phyloP scores from a whole-genome alignment of 2,329 filamentous ascomycete genomes.

The Thelonectria olida region DNA sequence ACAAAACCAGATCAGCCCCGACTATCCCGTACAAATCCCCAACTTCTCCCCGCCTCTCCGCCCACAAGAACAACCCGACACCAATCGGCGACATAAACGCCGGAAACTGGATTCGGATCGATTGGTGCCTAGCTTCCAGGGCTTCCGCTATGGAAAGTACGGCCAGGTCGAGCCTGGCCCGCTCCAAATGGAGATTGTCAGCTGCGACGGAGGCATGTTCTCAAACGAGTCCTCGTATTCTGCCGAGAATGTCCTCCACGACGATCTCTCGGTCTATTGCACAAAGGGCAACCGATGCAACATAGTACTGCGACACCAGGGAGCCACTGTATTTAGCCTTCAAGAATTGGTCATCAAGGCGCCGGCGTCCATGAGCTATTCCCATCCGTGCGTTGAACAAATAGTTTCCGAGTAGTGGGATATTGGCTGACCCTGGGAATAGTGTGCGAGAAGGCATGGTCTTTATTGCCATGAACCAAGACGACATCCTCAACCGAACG shows the following conservation, averaged over 20 bases:
- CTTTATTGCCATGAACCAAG: conserved; percentile 86
- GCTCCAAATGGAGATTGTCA: conserved; percentile 86
- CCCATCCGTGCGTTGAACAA: conserved; percentile 76
- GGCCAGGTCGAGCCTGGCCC: conserved; percentile 87
- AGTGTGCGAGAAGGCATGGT: conserved; percentile 92
- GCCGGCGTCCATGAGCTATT: conserved; percentile 78
- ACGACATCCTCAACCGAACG: conserved; percentile 78
- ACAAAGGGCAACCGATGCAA: conserved; percentile 90
- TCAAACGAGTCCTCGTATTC: conserved; percentile 71
- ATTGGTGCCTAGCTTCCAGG: conserved; percentile 57
- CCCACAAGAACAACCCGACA: conserved; percentile 53
- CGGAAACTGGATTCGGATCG: conserved; percentile 75
- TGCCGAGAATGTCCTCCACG: conserved; percentile 83
- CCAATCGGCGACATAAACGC: conserved; percentile 68
- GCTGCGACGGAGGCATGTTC: conserved; percentile 84
- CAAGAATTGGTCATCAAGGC: conserved; percentile 90
- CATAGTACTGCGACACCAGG: conserved; percentile 83
- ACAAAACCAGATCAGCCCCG: conserved; percentile 44
- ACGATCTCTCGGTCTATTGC: conserved; percentile 88
- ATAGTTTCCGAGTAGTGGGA: conserved; percentile 22
- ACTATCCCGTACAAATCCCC: conserved; percentile 42
- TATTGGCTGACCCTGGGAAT: conserved; percentile 20
- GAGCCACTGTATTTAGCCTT: conserved; percentile 81
- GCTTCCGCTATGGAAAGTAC: conserved; percentile 83
- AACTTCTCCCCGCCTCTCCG: conserved; percentile 47